Conservation (phyloP, 2,329 filamentous ascomycete species). For the Aspergillus cejpii region DNA sequence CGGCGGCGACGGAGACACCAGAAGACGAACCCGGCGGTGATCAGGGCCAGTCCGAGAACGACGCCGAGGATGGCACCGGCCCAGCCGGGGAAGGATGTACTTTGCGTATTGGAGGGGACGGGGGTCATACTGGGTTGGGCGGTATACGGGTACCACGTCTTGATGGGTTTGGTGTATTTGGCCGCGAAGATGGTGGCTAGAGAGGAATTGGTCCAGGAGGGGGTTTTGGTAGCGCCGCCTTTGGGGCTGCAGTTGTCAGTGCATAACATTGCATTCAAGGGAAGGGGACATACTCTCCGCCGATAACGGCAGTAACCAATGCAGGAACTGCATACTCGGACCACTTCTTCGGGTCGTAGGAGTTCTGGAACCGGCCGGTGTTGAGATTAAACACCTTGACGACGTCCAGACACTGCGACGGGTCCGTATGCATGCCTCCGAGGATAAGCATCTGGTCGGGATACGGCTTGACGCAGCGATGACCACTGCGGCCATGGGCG, state of each 20-base stretch:
- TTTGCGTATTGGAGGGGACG: conserved; percentile 6
- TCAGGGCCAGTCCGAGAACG: conserved; percentile 16
- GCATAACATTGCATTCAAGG: too few species aligned
- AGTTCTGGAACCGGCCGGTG: conserved; percentile 26
- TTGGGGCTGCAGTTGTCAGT: conserved; percentile 15
- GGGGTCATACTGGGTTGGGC: conserved; percentile 28
- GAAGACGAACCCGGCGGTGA: conserved; percentile 16
- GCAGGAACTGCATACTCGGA: conserved; percentile 27
- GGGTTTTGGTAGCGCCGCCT: conserved; percentile 27
- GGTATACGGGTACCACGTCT: conserved; percentile 53
- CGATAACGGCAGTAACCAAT: conserved; percentile 28
- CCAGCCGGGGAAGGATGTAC: conserved; percentile 47
- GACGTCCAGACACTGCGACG: conserved; percentile 44
- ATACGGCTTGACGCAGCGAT: conserved; percentile 36
- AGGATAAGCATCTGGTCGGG: conserved; percentile 46
- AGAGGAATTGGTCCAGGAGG: conserved; percentile 44
- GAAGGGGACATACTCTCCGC: conserved; percentile 27
- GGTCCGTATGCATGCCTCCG: conserved; percentile 24
- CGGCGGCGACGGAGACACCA: conserved; percentile 18
- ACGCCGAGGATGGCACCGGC: conserved; percentile 49
- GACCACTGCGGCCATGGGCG: conserved; percentile 19
- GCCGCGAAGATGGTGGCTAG: conserved; percentile 51
- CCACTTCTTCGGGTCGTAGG: conserved; percentile 28
- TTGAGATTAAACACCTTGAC: conserved; percentile 47
- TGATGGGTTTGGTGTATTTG: conserved; percentile 51